Evolutionary conservation across 2,329 filamentous ascomycete species (phyloP), one percentile per base, ranked within the genome.

Genomic region (Nemania bipapillata): DNA sequence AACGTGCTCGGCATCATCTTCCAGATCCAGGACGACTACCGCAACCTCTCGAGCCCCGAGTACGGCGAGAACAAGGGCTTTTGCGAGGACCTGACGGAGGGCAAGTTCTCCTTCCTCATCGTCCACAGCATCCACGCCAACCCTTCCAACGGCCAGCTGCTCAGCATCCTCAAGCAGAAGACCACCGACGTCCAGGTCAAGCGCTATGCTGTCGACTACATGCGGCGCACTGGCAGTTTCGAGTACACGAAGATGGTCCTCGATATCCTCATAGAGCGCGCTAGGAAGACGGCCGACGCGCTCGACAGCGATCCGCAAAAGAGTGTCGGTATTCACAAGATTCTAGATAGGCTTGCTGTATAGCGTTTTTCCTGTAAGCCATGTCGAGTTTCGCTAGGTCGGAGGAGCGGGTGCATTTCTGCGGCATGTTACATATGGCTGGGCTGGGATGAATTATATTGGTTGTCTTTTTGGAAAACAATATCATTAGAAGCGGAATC

Each of bases 101-200:
- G 95, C 71, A 98, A 98, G 85, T 97, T 97, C 83, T 95, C 91
- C 28, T 97, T 97, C 79, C 94, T 94, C 47, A 90, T 98, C 76
- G 97, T 98, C 76, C 95, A 98, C 82, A 91, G 92, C 79, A 96
- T 98, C 74, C 92, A 92, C 68, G 83, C 91, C 68, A 88, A 94
- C 77, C 92, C 88, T 20, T 81, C 83, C 32, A 92, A 94, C 77
- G 84, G 92, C 73, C 91, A 96, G 76, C 87, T 99, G 63, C 87
- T 97, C 79, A 97, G 96, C 77, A 97, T 98, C 64, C 85, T 98
- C 49, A 93, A 93, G 81, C 94, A 97, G 80, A 95, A 94, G 81
- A 94, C 94, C 0, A 87, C 86, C 22, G 92, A 97, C 75, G 89
- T 92, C 54, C 91, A 95, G 76, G 92, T 98, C 61, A 98, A 98